Conservation (phyloP, 495 filamentous ascomycete species). For the Zalerion maritima region DNA sequence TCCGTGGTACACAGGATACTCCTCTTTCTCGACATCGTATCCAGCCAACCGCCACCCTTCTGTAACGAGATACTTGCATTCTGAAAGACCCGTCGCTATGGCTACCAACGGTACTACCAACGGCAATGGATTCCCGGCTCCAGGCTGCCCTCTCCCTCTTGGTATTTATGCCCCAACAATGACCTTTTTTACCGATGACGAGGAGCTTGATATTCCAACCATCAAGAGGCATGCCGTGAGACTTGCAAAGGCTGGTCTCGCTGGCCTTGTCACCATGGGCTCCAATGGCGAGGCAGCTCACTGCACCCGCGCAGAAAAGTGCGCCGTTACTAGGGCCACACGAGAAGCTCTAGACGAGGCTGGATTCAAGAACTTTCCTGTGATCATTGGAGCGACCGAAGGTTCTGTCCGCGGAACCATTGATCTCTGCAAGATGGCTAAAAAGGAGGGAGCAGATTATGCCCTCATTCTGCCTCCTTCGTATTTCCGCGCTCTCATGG, state of each 20-base stretch:
- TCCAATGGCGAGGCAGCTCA: slow-evolving; percentile 85
- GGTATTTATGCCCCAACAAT: slow-evolving; percentile 84
- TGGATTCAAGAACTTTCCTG: slow-evolving; percentile 58
- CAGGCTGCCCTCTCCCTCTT: slow-evolving; percentile 52
- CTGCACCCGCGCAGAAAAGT: slow-evolving; percentile 58
- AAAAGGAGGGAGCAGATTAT: slow-evolving; percentile 61
- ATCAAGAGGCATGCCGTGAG: slow-evolving; percentile 70
- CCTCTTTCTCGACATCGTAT: no score
- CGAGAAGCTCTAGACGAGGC: slow-evolving; percentile 72
- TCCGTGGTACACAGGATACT: no score
- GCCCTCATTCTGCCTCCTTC: slow-evolving; percentile 64
- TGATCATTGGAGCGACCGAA: slow-evolving; percentile 70
- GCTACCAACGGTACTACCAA: slow-evolving; percentile 20
- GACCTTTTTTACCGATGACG: slow-evolving; percentile 75
- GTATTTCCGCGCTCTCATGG: slow-evolving; percentile 70
- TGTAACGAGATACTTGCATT: no score
- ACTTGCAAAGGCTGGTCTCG: slow-evolving; percentile 67
- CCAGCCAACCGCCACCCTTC: background rate
- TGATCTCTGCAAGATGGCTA: slow-evolving; percentile 53
- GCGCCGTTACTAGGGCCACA: slow-evolving; percentile 61
- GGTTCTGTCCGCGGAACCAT: slow-evolving; percentile 66
- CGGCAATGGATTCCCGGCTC: slow-evolving; percentile 22
- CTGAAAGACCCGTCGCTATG: slow-evolving; percentile 20
- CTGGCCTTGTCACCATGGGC: slow-evolving; percentile 75
- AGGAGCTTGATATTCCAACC: slow-evolving; percentile 66